Evolutionary conservation across 2,329 filamentous ascomycete genomes (phyloP).

Genomic region (Cladosporium phlei): DNA sequence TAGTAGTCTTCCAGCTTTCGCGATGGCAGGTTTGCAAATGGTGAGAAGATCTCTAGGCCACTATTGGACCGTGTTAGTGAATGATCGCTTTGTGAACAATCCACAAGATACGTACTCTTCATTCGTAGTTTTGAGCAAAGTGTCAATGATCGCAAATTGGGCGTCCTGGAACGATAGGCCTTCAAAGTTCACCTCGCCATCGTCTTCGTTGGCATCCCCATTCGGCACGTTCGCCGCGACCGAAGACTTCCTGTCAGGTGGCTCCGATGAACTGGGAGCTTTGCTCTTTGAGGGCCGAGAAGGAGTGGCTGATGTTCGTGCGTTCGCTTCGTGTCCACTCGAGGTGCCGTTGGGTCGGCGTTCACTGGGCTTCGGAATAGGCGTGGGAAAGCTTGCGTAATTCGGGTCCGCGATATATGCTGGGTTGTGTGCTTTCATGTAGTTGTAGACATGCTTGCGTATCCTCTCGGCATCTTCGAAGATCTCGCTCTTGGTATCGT

Average conservation of each 20-base stretch:
- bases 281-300: neutral
- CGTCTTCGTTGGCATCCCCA: constrained; percentile 16
- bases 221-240: constrained; percentile 21
- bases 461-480: constrained; percentile 84
- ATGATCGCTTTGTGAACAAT: constrained; percentile 3
- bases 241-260: constrained; percentile 27
- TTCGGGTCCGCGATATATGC: constrained; percentile 64
- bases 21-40: constrained; percentile 74
- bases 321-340: constrained; percentile 14
- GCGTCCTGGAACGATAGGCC: constrained; percentile 77
- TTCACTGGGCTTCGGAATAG: constrained; percentile 52
- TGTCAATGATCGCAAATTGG: constrained; percentile 77
- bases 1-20: constrained; percentile 80
- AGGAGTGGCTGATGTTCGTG: constrained; percentile 7
- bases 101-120: constrained; percentile 49
- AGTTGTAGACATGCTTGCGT: constrained; percentile 79
- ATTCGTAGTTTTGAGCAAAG: constrained; percentile 64
- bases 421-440: constrained; percentile 81
- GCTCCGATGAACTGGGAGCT: constrained; percentile 22
- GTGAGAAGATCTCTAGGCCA: constrained; percentile 65
- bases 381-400: constrained; percentile 69
- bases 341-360: constrained; percentile 25
- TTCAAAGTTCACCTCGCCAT: constrained; percentile 50
- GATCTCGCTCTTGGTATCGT: constrained; percentile 64
- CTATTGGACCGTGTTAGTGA: constrained; percentile 27